phyloP scores from a whole-genome alignment of 2,329 filamentous ascomycete genomes.

The Aspergillus nomiae region DNA sequence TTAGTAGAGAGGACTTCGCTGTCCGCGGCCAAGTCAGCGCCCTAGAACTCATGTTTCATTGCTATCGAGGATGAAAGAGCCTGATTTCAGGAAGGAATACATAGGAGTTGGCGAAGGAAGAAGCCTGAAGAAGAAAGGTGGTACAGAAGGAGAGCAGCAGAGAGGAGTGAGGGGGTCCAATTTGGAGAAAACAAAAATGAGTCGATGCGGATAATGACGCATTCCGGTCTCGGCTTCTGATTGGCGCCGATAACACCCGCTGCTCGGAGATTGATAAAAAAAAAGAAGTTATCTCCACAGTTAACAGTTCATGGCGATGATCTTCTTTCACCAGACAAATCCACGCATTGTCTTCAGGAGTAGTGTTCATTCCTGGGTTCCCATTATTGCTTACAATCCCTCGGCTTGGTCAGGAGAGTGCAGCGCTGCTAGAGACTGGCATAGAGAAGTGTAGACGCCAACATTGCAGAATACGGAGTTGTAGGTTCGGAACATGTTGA shows the following conservation, averaged over 20 bases:
- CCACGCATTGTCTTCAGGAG: not conserved
- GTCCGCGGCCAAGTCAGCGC: constrained; percentile 34
- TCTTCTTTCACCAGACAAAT: not conserved
- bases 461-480: not conserved
- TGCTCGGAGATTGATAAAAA: constrained; percentile 5
- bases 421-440: not conserved
- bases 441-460: not conserved
- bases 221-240: constrained; percentile 10
- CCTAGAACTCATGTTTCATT: constrained; percentile 39
- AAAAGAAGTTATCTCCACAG: not conserved
- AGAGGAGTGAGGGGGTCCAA: constrained; percentile 2
- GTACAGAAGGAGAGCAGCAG: constrained; percentile 14
- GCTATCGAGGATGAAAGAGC: constrained; percentile 10
- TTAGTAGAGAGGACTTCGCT: constrained; percentile 30
- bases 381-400: not conserved
- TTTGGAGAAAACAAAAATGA: constrained; percentile 18
- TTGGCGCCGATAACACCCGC: constrained; percentile 11
- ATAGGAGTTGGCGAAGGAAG: constrained; percentile 11
- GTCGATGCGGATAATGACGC: constrained; percentile 25
- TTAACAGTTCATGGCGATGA: not conserved
- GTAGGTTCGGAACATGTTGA: not conserved
- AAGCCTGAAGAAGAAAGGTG: not conserved
- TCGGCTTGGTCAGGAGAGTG: not conserved
- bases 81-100: constrained; percentile 16
- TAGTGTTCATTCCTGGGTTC: not conserved